Conservation (phyloP, 768 basidiomycete species). For the Tylopilus subfusipes region DNA sequence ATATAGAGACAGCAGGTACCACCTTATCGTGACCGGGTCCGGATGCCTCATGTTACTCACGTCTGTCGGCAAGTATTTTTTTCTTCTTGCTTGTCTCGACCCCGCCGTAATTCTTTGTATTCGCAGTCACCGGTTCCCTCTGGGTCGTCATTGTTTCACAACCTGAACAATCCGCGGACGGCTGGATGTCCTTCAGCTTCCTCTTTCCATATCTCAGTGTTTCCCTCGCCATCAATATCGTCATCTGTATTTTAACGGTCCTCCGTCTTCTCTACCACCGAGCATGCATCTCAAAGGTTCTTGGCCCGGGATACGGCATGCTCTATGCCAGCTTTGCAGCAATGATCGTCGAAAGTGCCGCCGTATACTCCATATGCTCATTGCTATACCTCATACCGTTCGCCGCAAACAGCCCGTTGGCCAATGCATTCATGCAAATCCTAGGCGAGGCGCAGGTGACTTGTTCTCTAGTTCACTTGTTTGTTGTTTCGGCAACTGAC, state of each 20-base stretch:
- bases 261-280: constrained; percentile 31
- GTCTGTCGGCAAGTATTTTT: constrained; percentile 20
- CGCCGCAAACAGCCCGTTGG: constrained; percentile 20
- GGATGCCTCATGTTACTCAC: constrained; percentile 23
- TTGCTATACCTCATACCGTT: constrained; percentile 33
- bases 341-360: constrained; percentile 34
- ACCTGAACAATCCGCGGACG: constrained; percentile 14
- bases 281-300: constrained; percentile 21
- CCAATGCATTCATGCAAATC: constrained; percentile 30
- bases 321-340: constrained; percentile 34
- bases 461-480: background rate
- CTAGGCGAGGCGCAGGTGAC: constrained; percentile 30
- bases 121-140: constrained; percentile 27
- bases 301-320: constrained; percentile 25
- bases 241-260: constrained; percentile 31
- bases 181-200: constrained; percentile 32
- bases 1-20: constrained; percentile 27
- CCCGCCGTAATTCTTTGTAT: background rate
- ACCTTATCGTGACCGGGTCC: constrained; percentile 12
- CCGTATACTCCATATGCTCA: constrained; percentile 32
- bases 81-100: background rate
- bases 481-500: background rate
- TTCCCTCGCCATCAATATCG: constrained; percentile 32
- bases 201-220: constrained; percentile 34
- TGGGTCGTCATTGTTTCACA: constrained; percentile 28